These are phyloP conservation scores for Aegle marmelos DNA, from an alignment of 345 rosid species.

Conservation along the genomic window DNA sequence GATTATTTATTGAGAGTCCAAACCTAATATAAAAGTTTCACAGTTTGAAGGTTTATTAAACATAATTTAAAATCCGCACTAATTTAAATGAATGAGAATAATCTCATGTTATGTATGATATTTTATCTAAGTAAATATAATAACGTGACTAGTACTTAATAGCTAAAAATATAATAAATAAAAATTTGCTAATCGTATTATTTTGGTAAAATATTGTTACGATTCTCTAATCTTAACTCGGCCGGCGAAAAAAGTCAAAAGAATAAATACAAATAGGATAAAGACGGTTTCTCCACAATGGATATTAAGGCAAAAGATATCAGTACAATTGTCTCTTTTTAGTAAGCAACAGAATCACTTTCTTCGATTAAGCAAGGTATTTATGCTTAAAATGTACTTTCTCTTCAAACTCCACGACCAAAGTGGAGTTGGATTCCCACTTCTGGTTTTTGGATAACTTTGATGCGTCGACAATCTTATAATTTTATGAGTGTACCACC, in stretches of 20 bases:
- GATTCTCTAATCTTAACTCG: neutral
- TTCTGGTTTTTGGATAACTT: neutral
- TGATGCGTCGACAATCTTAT: neutral
- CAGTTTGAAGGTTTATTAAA: too few species aligned
- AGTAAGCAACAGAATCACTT: conserved; percentile 12
- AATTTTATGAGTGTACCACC: neutral
- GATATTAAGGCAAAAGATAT: conserved; percentile 6
- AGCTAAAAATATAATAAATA: too few species aligned
- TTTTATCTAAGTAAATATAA: too few species aligned
- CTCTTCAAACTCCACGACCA: neutral
- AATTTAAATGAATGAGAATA: too few species aligned
- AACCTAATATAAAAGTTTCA: too few species aligned
- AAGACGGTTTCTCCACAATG: neutral
- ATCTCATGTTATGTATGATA: too few species aligned
- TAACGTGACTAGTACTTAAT: too few species aligned
- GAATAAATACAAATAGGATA: neutral
- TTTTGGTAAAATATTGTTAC: too few species aligned
- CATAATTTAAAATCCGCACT: too few species aligned
- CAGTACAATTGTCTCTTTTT: neutral
- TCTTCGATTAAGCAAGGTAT: conserved; percentile 25
- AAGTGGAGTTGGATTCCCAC: neutral
- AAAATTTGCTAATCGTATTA: too few species aligned
- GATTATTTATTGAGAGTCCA: too few species aligned
- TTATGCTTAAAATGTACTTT: conserved; percentile 3
- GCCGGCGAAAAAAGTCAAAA: neutral